phyloP scores from a whole-genome alignment of 1,139 yeast genomes.

The Debaryomyces nepalensis region DNA sequence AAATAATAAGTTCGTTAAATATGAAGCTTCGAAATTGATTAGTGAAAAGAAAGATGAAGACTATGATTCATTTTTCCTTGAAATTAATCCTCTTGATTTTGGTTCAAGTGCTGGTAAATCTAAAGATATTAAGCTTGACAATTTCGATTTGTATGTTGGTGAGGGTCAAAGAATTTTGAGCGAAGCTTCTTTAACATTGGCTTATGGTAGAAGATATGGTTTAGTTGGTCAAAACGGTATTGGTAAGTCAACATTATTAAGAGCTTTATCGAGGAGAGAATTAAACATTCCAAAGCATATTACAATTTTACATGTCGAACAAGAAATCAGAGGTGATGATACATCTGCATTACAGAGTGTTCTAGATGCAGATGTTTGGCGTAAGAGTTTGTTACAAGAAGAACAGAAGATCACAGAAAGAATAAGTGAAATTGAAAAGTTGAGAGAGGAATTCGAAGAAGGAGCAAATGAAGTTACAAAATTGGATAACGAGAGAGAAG shows the following conservation, averaged over 20 bases:
- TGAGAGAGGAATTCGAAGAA: constrained; percentile 76
- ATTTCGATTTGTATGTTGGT: constrained; percentile 92
- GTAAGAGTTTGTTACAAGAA: constrained; percentile 82
- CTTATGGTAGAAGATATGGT: constrained; percentile 96
- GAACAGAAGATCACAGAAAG: constrained; percentile 77
- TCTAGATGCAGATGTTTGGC: constrained; percentile 98
- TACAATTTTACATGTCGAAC: constrained; percentile 95
- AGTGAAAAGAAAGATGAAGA: constrained; percentile 67
- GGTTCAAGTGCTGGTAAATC: constrained; percentile 93
- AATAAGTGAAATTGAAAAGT: constrained; percentile 69
- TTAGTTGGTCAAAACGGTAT: constrained; percentile 99
- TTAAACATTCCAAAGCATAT: constrained; percentile 92
- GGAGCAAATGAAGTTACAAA: constrained; percentile 79
- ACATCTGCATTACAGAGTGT: constrained; percentile 90
- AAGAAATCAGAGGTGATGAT: constrained; percentile 94
- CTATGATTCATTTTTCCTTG: constrained; percentile 91
- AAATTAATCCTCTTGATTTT: constrained; percentile 92
- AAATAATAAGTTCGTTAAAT: constrained; percentile 81
- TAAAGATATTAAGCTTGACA: constrained; percentile 91
- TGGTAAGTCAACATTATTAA: constrained; percentile 92
- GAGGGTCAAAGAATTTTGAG: constrained; percentile 92
- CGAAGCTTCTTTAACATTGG: constrained; percentile 83
- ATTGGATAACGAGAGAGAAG: constrained; percentile 87
- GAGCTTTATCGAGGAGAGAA: constrained; percentile 93
- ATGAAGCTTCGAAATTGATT: constrained; percentile 90